A percentile compares a stretch with the other conserved stretches of the same genome.
Evolutionary conservation across 2,329 filamentous ascomycete species (phyloP).

Genomic region (Decorospora gaudefroyi): DNA sequence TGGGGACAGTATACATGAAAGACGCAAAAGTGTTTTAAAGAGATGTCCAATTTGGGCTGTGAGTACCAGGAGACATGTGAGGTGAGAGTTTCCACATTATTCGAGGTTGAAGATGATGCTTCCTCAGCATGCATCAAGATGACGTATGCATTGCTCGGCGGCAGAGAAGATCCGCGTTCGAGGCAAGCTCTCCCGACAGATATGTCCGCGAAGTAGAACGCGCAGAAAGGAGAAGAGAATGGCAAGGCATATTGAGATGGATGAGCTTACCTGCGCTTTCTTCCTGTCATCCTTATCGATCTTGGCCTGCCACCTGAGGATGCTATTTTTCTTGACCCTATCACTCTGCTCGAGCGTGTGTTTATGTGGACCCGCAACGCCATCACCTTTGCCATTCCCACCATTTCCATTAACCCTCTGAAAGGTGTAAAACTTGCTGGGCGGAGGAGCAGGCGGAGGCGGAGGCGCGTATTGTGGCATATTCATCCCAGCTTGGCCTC

Average conservation of each 20-base stretch:
- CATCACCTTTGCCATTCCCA: constrained; percentile 71
- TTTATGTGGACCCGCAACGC: constrained; percentile 72
- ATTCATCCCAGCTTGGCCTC: constrained; percentile 17
- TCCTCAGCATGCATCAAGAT: constrained; percentile 17
- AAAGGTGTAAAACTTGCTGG: constrained; percentile 64
- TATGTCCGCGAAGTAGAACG: constrained; percentile 6
- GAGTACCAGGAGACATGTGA: not conserved
- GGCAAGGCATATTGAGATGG: not conserved
- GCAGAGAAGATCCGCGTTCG: constrained; percentile 6
- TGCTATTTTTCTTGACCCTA: constrained; percentile 79
- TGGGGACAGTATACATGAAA: constrained; percentile 13
- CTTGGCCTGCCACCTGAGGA: constrained; percentile 67
- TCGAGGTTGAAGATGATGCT: constrained; percentile 1
- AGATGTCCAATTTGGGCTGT: constrained; percentile 1
- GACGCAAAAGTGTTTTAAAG: not conserved
- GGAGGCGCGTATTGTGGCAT: constrained; percentile 22
- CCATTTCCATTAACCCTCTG: constrained; percentile 78
- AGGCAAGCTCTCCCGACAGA: constrained; percentile 5
- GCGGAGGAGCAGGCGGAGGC: constrained; percentile 6
- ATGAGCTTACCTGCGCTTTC: constrained; percentile 52
- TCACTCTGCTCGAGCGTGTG: constrained; percentile 75
- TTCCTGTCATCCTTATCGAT: constrained; percentile 66
- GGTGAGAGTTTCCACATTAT: constrained; percentile 3
- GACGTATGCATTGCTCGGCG: constrained; percentile 15
- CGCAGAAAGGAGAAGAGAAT: not conserved